Evolutionary conservation across 345 rosid species (phyloP).

Genomic region (thale cress (Arabidopsis thaliana)): TAIR10.1 NC_003074.8:2133001-2133500

Average conservation of each 20-base stretch:
- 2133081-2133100: neutral
- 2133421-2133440: neutral
- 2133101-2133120: slow-evolving; percentile 15
- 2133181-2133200: slow-evolving; percentile 71
- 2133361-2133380: slow-evolving; percentile 21
- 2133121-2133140: neutral
- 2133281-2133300: slow-evolving; percentile 70
- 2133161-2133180: slow-evolving; percentile 58
- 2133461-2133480: slow-evolving; percentile 27
- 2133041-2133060: slow-evolving; percentile 43
- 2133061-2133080: neutral
- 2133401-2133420: neutral
- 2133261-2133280: slow-evolving; percentile 90
- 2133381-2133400: neutral
- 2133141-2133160: slow-evolving; percentile 70
- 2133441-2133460: neutral
- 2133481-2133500: slow-evolving; percentile 27
- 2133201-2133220: slow-evolving; percentile 80
- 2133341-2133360: neutral
- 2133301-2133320: slow-evolving; percentile 2
- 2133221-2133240: slow-evolving; percentile 81
- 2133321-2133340: neutral
- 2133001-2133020: slow-evolving; percentile 44
- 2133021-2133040: slow-evolving; percentile 38
- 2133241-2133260: slow-evolving; percentile 91